These are phyloP conservation scores for Cyberlindnera amylophila DNA, from an alignment of 805 yeast genomes.

Conservation along the genomic window DNA sequence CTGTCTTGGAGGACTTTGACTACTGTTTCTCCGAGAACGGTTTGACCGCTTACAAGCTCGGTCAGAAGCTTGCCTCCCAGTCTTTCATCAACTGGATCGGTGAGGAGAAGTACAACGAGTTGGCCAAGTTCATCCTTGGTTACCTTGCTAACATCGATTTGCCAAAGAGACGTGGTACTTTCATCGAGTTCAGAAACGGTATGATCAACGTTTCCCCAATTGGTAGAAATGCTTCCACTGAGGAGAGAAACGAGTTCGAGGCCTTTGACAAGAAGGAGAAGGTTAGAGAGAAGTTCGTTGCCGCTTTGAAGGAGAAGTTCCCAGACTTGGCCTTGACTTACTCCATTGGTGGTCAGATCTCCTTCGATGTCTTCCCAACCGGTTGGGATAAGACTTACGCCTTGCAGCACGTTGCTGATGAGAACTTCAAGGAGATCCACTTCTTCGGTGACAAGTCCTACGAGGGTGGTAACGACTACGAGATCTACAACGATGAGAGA, in stretches of 20 bases:
- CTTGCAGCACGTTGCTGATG: conserved; percentile 83
- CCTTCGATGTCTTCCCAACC: conserved; percentile 99
- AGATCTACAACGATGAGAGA: conserved; percentile 88
- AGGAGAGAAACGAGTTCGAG: conserved; percentile 92
- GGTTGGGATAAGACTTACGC: conserved; percentile 99
- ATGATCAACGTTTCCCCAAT: conserved; percentile 98
- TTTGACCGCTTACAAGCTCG: conserved; percentile 91
- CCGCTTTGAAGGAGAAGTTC: conserved; percentile 79
- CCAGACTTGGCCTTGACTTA: conserved; percentile 83
- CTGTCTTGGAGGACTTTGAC: conserved; percentile 78
- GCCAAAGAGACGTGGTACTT: conserved; percentile 98
- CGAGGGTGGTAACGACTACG: conserved; percentile 98
- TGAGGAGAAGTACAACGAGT: conserved; percentile 86
- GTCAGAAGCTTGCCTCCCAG: conserved; percentile 85
- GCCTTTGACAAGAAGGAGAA: conserved; percentile 74
- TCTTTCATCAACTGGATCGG: conserved; percentile 96
- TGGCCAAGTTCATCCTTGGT: conserved; percentile 78
- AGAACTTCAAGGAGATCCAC: conserved; percentile 84
- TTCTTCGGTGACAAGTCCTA: conserved; percentile 98
- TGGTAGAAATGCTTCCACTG: conserved; percentile 95
- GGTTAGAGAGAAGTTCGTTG: conserved; percentile 80
- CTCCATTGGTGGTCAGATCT: conserved; percentile 99
- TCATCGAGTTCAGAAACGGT: conserved; percentile 98
- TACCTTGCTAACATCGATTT: conserved; percentile 83
- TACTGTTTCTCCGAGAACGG: conserved; percentile 98